Conservation (phyloP, 139 green algal genomes). For the Chlamydomonas sphaeroides region DNA sequence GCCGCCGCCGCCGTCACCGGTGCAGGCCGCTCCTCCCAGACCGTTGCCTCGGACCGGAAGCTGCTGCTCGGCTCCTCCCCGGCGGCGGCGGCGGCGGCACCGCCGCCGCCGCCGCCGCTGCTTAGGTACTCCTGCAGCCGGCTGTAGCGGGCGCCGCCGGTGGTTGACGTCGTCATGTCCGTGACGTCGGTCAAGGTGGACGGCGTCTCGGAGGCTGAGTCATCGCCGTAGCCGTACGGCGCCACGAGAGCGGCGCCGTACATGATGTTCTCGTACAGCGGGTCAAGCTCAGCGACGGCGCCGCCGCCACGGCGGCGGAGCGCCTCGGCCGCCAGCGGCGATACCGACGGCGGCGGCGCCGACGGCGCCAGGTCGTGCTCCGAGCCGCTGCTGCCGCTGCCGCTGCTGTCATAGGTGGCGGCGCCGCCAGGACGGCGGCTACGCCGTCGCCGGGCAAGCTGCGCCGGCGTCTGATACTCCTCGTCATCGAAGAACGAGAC, state of each 20-base stretch:
- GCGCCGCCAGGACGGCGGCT: background rate
- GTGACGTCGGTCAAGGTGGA: conserved; percentile 16
- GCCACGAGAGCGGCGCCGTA: background rate
- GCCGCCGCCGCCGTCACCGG: no score
- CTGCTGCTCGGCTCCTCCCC: conserved; percentile 1
- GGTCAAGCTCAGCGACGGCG: no score
- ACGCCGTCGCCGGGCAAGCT: background rate
- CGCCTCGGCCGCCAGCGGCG: no score
- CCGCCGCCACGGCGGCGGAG: no score
- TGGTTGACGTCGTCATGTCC: background rate
- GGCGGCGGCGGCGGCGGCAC: background rate
- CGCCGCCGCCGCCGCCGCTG: background rate
- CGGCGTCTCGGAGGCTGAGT: no score
- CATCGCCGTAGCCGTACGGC: no score
- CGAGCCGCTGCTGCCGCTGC: no score
- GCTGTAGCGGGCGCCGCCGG: conserved; percentile 13
- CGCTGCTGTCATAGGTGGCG: no score
- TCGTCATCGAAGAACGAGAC: conserved; percentile 40
- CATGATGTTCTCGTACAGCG: background rate
- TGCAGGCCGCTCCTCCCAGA: background rate
- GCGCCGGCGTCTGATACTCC: conserved; percentile 8
- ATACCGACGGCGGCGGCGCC: no score
- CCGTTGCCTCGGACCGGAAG: background rate
- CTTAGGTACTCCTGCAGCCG: conserved; percentile 12
- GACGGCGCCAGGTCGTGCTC: no score